Base-by-base conservation (phyloP, 1,139 yeast genomes). In the Zygotorulaspora mrakii region DNA sequence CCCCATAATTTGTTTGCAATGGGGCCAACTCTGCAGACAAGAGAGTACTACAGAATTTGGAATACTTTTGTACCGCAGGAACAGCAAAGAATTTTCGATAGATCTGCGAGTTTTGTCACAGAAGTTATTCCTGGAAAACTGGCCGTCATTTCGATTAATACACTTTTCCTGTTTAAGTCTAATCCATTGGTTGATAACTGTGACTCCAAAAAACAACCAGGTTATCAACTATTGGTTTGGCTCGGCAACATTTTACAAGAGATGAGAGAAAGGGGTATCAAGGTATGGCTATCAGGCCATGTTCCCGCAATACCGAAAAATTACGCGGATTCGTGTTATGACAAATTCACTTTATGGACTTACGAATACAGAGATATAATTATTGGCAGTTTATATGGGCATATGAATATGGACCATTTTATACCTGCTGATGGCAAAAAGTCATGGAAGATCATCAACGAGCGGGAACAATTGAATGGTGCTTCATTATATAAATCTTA, bases 351-450 rank as follows among this genome's bases (percentile, higher is more conserved):
- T 25, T 73, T 79, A 14, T 85, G 95, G 94, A 66, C 78, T 29
- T 77, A 84, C 53, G 95, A 84, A 55, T 86, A 80, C 58, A 71
- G 94, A 49, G 95, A 86, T 57, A 74, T 86, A 24, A 81, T 86
- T 31, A 70, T 86, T 47, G 95, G 95, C 18, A 88, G 91, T 9
- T 65, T 86, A 21, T 86, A 74, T 59, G 95, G 95, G 0, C 95
- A 86, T 57, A 86, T 86, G 95, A 86, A 86, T 61, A 67, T 85
- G 44, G 95, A 86, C 58, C 95, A 86, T 64, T 85, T 84, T 56
- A 71, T 83, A 34, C 86, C 94, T 0, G 69, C 82, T 49, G 94
- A 85, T 64, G 73, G 87, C 1, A 73, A 73, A 29, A 74, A 76
- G 46, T 85, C 91, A 1, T 79, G 83, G 66, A 69, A 71, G 43